phyloP scores from a whole-genome alignment of 2,329 filamentous ascomycete genomes.

The Fusarium solani-melongenae region DNA sequence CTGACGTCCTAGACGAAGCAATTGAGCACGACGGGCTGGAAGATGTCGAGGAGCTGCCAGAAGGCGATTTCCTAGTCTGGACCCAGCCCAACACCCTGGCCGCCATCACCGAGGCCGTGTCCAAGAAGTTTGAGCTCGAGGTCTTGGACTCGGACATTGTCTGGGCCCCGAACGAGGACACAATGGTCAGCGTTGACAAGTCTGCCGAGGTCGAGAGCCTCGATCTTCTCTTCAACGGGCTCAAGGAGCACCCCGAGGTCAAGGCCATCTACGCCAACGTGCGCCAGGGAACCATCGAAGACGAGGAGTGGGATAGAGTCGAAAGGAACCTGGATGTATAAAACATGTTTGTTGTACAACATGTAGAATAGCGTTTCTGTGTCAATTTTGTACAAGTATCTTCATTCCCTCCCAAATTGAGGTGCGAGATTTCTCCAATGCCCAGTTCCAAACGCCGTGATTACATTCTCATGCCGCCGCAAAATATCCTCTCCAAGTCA shows the following conservation, averaged over 20 bases:
- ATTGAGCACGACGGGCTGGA: conserved; percentile 83
- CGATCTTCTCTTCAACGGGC: conserved; percentile 65
- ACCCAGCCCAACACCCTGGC: conserved; percentile 49
- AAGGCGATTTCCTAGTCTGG: conserved; percentile 75
- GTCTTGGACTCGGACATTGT: conserved; percentile 83
- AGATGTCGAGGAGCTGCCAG: conserved; percentile 74
- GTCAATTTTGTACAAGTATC: conserved; percentile 33
- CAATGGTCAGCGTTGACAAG: conserved; percentile 71
- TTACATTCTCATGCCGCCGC: conserved; percentile 27
- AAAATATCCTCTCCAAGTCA: conserved; percentile 7
- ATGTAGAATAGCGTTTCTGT: conserved; percentile 25
- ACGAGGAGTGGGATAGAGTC: conserved; percentile 66
- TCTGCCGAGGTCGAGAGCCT: conserved; percentile 67
- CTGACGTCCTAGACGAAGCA: conserved; percentile 82
- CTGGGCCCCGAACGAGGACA: conserved; percentile 86
- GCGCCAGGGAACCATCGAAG: conserved; percentile 59
- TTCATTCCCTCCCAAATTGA: conserved; percentile 28
- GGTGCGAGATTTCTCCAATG: conserved; percentile 27
- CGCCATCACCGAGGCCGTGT: conserved; percentile 60
- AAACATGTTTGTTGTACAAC: conserved; percentile 53
- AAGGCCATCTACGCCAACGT: conserved; percentile 84
- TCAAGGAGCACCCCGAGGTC: conserved; percentile 78
- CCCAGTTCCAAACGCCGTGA: conserved; percentile 41
- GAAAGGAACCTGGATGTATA: conserved; percentile 63
- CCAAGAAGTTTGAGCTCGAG: conserved; percentile 71